Evolutionary conservation across 257 asterid species (phyloP), one percentile per base, ranked within the genome.

Genomic region (Solanum dulcamara): DNA sequence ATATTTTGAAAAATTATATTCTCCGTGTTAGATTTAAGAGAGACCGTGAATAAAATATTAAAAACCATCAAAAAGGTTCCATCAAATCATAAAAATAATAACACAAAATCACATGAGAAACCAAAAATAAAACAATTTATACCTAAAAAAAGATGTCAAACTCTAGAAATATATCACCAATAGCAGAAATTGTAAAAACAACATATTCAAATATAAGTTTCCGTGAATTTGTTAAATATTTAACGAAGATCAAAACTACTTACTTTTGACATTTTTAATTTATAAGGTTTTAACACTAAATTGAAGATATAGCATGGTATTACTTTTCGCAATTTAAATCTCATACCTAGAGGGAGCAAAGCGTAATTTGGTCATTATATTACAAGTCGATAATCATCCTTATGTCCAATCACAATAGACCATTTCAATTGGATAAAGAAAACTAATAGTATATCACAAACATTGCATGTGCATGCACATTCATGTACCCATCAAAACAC

Each of bases 31-130:
- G 1, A 30, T 30, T 30, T 66, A 13, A 30, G n/a, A 30, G 11
- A 7, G 12, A 28, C 1, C 0, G 4, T 26, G 5, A 28, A n/a
- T n/a, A 12, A 30, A 30, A 66, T 0, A 14, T 51, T 17, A 15
- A 51, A 15, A 51, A 51, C 0, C n/a, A 15, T 9, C n/a, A 17
- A 14, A 46, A 51, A 12, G 8, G 18, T 6, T 2, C 8, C 59
- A 51, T 51, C 22, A 51, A 15, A 51, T 51, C 15, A 1, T 15
- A 4, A 4, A 48, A 48, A 4, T 17, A 51, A 17, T 6, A 17
- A 51, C 22, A 51, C 5, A 17, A 13, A 51, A 51, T 1, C 5
- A 6, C 8, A 51, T 9, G n/a, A 51, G 2, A 15, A 8, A 15
- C n/a, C n/a, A 51, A 50, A 48, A 1, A 17, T 15, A 50, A 8